A percentile compares a stretch with the other conserved stretches of the same genome.
Evolutionary conservation across 208 protist species (phyloP).

Genomic region (Porcisia deanei): DNA sequence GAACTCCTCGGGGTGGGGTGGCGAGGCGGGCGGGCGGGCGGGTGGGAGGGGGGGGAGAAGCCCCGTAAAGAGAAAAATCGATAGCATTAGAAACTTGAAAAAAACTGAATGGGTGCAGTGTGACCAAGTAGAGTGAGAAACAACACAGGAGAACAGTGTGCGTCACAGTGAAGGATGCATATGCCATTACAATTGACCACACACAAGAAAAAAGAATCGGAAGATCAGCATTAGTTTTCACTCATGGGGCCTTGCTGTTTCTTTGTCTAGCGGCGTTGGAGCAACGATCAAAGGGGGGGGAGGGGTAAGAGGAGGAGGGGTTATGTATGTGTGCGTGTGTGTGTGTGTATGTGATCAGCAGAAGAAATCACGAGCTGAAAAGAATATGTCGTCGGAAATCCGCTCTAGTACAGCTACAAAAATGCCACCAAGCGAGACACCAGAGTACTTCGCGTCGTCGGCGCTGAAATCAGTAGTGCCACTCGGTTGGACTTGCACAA

Average conservation of each 20-base stretch:
- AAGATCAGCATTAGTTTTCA: neutral
- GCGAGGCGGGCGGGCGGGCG: neutral
- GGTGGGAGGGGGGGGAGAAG: neutral
- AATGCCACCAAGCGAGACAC: slow-evolving; percentile 13
- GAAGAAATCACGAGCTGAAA: slow-evolving; percentile 36
- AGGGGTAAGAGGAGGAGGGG: too few species aligned
- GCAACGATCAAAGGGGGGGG: too few species aligned
- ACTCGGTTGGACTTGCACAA: slow-evolving; percentile 23
- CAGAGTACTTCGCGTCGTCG: neutral
- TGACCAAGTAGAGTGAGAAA: neutral
- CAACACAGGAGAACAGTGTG: neutral
- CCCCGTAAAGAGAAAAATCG: neutral
- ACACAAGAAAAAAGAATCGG: neutral
- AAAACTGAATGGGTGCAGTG: too few species aligned
- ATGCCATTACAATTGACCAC: neutral
- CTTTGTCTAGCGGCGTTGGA: neutral
- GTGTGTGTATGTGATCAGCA: neutral
- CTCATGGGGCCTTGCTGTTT: neutral
- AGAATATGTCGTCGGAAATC: slow-evolving; percentile 28
- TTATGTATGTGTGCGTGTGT: too few species aligned
- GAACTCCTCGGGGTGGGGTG: too few species aligned
- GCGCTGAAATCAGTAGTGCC: neutral
- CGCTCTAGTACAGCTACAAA: too few species aligned
- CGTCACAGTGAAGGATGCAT: neutral
- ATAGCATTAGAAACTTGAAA: neutral